phyloP scores from a whole-genome alignment of 192 early-diverging fungal species.

The Coemansia pectinata region DNA sequence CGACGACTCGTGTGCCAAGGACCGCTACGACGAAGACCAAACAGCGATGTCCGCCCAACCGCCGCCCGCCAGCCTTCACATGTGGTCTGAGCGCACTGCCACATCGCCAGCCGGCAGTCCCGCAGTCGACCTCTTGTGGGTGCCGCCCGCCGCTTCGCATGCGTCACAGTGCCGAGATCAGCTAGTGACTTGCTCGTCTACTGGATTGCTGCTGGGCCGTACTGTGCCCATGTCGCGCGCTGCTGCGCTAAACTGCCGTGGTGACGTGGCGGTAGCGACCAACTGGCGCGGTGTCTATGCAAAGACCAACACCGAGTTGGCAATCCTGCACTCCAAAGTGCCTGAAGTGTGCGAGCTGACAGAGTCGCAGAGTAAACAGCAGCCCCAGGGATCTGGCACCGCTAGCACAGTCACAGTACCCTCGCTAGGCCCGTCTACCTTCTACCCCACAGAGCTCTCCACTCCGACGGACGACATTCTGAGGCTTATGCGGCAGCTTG shows the following conservation, averaged over 20 bases:
- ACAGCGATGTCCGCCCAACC: slow-evolving; percentile 14
- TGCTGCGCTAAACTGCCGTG: slow-evolving; percentile 31
- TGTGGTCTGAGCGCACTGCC: slow-evolving; percentile 18
- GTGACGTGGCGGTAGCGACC: slow-evolving; percentile 35
- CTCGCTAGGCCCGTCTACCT: background rate
- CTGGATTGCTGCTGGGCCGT: slow-evolving; percentile 11
- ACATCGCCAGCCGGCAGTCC: slow-evolving; percentile 6
- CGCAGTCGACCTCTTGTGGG: slow-evolving; percentile 35
- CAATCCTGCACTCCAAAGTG: slow-evolving; percentile 22
- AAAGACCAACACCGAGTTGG: slow-evolving; percentile 23
- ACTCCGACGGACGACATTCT: slow-evolving; percentile 65
- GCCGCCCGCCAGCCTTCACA: slow-evolving; percentile 22
- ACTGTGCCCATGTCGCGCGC: slow-evolving; percentile 23
- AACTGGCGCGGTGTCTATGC: slow-evolving; percentile 42
- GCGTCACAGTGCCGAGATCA: slow-evolving; percentile 22
- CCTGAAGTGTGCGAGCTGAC: slow-evolving; percentile 39
- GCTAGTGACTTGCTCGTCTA: slow-evolving; percentile 17
- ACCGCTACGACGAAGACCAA: slow-evolving; percentile 26
- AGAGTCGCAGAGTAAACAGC: background rate
- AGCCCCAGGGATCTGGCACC: background rate
- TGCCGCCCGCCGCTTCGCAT: slow-evolving; percentile 23
- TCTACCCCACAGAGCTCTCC: background rate
- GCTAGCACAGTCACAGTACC: background rate
- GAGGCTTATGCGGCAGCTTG: slow-evolving; percentile 77
- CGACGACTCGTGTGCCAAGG: slow-evolving; percentile 30